Percentiles rank a stretch among this genome's conserved stretches.
These are phyloP conservation scores for Boletus vermiculosoides DNA, from an alignment of 768 basidiomycete species.

Conservation along the genomic window DNA sequence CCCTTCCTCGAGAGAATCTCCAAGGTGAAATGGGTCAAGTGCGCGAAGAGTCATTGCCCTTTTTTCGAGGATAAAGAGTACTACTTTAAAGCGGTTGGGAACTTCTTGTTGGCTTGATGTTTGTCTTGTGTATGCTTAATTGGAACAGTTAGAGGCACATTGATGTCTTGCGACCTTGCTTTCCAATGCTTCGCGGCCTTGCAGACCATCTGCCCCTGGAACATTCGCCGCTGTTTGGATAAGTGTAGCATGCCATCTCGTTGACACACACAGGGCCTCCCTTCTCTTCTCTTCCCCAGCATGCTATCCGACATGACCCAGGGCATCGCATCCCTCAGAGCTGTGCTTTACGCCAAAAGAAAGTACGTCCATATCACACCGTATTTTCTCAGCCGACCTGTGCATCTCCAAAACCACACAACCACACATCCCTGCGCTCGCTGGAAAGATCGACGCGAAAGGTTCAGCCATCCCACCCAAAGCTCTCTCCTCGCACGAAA, in stretches of 20 bases:
- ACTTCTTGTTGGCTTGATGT: conserved; percentile 12
- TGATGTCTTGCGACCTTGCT: neutral
- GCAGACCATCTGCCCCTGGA: neutral
- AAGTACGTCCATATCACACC: too few relatives aligned
- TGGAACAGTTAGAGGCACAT: neutral
- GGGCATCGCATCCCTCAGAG: neutral
- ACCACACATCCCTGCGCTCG: too few relatives aligned
- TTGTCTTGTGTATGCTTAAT: neutral
- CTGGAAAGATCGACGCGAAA: too few relatives aligned
- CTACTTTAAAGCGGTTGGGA: conserved; percentile 17
- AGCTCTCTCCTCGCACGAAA: too few relatives aligned
- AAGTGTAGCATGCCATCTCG: neutral
- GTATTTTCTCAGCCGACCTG: too few relatives aligned
- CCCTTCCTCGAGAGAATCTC: conserved; percentile 34
- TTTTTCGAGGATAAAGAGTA: conserved; percentile 23
- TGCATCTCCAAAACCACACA: too few relatives aligned
- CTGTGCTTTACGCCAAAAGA: neutral
- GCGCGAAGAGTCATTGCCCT: conserved; percentile 28
- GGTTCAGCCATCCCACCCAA: too few relatives aligned
- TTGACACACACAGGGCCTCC: neutral
- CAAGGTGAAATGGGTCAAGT: conserved; percentile 36
- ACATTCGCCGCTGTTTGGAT: neutral
- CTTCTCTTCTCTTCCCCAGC: neutral
- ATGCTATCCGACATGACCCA: too few relatives aligned
- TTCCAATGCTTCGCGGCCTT: neutral